Evolutionary conservation across 345 rosid genomes (phyloP), one percentile per base, ranked within the genome.

Genomic region (Brassica juncea): DNA sequence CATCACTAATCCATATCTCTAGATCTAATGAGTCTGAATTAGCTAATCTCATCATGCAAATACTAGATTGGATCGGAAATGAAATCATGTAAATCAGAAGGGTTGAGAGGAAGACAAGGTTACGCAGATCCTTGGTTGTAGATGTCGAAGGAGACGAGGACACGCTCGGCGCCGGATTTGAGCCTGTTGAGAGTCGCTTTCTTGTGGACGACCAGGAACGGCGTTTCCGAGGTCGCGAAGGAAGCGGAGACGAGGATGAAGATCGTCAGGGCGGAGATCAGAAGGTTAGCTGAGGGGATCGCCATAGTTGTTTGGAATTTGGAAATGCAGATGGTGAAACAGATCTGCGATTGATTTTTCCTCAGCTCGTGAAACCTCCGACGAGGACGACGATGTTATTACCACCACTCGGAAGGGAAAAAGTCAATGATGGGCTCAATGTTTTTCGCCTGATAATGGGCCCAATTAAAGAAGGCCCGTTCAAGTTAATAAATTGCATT

Each of bases 111-210:
- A n/a, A n/a, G n/a, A n/a, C n/a, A n/a, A n/a, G 84, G 91, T 84
- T 28, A 93, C 99, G 94, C 85, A 52, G 92, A 87, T 84, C 99
- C 98, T 77, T 92, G 97, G 37, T 96, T 96, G 85, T 93, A 92
- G 86, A 96, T 86, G 71, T 96, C 97, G 68, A 88, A 75, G 39
- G 97, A 86, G 76, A 96, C 97, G 30, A 79, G 77, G 88, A 96
- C 93, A 39, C 94, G 97, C 72, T 96, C 98, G 62, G 86, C 84
- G 71, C 97, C 98, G 52, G 97, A 88, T 79, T 89, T 96, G 86
- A 90, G 94, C 70, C 95, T 71, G 72, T 78, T 86, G 77, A 88
- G 90, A 64, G 94, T 77, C 21, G 93, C 98, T 86, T 94, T 92
- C 94, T 94, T 92, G 85, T 92, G 93, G 9, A 90, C 99, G 61